These are phyloP conservation scores for Cryptococcus sp. DNA, from an alignment of 1,284 basidiomycete species.

Conservation along the genomic window DNA sequence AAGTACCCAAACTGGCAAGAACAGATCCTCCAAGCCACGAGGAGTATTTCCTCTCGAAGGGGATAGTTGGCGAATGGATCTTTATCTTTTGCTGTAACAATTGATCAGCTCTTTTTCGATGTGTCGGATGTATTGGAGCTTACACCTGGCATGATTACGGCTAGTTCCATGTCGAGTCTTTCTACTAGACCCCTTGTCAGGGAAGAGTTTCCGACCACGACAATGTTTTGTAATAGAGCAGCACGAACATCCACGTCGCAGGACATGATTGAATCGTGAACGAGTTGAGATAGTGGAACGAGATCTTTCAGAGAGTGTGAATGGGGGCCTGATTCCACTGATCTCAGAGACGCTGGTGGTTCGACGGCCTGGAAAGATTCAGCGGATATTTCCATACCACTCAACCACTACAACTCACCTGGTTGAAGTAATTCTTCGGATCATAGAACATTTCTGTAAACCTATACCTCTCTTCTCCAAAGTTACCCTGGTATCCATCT, in stretches of 20 bases:
- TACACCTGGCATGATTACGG: conserved; percentile 72
- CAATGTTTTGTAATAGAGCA: conserved; percentile 84
- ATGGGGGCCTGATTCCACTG: conserved; percentile 48
- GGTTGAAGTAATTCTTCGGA: conserved; percentile 64
- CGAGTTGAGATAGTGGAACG: conserved; percentile 65
- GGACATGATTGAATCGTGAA: conserved; percentile 71
- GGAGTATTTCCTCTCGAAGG: conserved; percentile 78
- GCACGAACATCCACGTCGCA: conserved; percentile 91
- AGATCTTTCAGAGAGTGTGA: conserved; percentile 56
- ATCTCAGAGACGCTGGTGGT: conserved; percentile 32
- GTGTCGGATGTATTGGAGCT: conserved; percentile 34
- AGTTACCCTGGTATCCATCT: conserved; percentile 83
- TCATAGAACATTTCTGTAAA: conserved; percentile 88
- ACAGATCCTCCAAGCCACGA: conserved; percentile 93
- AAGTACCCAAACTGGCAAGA: conserved; percentile 85
- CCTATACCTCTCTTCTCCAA: conserved; percentile 73
- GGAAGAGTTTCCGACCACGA: conserved; percentile 87
- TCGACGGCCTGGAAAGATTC: conserved; percentile 20
- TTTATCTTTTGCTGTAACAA: conserved; percentile 55
- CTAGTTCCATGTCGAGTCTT: conserved; percentile 74
- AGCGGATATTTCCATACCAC: background rate
- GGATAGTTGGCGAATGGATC: conserved; percentile 84
- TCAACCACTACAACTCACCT: conserved; percentile 53
- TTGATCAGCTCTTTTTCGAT: background rate
- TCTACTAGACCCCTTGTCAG: conserved; percentile 82